phyloP scores from a whole-genome alignment of 345 rosid genomes.

The Dimocarpus longan region DNA sequence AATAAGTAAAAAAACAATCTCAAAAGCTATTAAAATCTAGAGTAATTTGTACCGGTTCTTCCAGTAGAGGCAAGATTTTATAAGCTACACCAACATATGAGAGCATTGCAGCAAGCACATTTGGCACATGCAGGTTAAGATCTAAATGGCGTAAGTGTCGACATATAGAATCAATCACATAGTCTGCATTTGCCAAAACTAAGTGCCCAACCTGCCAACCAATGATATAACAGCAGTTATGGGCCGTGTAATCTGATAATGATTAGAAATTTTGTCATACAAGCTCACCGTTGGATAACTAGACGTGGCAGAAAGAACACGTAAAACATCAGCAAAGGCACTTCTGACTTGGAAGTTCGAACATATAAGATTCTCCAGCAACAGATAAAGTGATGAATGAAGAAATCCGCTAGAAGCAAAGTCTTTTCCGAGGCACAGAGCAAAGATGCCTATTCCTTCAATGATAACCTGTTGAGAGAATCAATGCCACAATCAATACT shows the following conservation, averaged over 20 bases:
- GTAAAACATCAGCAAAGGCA: slow-evolving; percentile 78
- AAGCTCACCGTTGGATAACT: slow-evolving; percentile 71
- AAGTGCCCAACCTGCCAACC: slow-evolving; percentile 79
- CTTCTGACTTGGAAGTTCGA: slow-evolving; percentile 71
- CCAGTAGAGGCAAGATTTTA: slow-evolving; percentile 77
- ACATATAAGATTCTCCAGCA: slow-evolving; percentile 79
- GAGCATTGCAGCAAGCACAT: slow-evolving; percentile 94
- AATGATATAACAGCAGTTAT: slow-evolving; percentile 14
- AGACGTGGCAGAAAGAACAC: slow-evolving; percentile 57
- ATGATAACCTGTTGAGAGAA: slow-evolving; percentile 57
- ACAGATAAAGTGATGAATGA: slow-evolving; percentile 81
- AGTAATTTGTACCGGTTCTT: slow-evolving; percentile 81
- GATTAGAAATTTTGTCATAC: slow-evolving; percentile 14
- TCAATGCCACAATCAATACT: slow-evolving; percentile 10
- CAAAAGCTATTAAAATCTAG: too few species aligned
- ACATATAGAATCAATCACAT: slow-evolving; percentile 82
- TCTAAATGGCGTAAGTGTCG: slow-evolving; percentile 87
- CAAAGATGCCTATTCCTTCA: slow-evolving; percentile 83
- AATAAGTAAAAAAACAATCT: not conserved
- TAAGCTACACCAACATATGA: slow-evolving; percentile 86
- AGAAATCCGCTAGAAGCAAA: slow-evolving; percentile 87
- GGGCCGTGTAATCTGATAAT: slow-evolving; percentile 7
- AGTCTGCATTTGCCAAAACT: slow-evolving; percentile 91
- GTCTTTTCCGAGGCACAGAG: slow-evolving; percentile 70
- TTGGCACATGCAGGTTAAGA: slow-evolving; percentile 86